Percentiles rank a stretch among this genome's conserved stretches.
phyloP scores from a whole-genome alignment of 2,329 filamentous ascomycete genomes.

The Botryotinia globosa region DNA sequence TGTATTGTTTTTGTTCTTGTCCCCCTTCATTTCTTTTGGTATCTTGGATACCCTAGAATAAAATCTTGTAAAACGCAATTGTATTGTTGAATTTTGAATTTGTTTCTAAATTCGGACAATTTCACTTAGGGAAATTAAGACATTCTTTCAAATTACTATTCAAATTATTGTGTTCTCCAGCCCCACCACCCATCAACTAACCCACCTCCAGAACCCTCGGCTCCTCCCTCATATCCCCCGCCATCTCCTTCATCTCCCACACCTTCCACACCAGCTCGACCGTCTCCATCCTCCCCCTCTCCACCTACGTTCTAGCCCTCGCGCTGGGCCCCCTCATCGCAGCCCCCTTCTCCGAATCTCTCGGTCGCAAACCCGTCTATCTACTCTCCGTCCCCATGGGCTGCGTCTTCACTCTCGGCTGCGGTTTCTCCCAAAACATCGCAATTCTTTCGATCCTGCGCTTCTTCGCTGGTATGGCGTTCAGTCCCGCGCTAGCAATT shows the following conservation, averaged over 20 bases:
- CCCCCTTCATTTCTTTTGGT: not conserved
- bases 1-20: not conserved
- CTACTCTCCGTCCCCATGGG: constrained; percentile 49
- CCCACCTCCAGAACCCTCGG: not conserved
- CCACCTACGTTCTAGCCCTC: constrained; percentile 56
- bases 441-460: constrained; percentile 46
- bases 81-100: not conserved
- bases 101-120: accelerated
- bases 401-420: constrained; percentile 58
- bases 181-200: not conserved
- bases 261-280: not conserved
- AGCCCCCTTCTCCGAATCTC: constrained; percentile 59
- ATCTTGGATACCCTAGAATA: not conserved
- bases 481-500: constrained; percentile 44
- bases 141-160: not conserved
- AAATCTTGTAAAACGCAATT: not conserved
- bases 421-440: constrained; percentile 56
- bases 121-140: not conserved
- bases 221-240: not conserved
- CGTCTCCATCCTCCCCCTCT: constrained; percentile 10
- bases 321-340: constrained; percentile 59
- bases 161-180: not conserved
- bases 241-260: not conserved
- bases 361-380: constrained; percentile 47
- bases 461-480: constrained; percentile 46